Evolutionary conservation across 208 protist species (phyloP).

Genomic region (Tritrichomonas musculus): DNA sequence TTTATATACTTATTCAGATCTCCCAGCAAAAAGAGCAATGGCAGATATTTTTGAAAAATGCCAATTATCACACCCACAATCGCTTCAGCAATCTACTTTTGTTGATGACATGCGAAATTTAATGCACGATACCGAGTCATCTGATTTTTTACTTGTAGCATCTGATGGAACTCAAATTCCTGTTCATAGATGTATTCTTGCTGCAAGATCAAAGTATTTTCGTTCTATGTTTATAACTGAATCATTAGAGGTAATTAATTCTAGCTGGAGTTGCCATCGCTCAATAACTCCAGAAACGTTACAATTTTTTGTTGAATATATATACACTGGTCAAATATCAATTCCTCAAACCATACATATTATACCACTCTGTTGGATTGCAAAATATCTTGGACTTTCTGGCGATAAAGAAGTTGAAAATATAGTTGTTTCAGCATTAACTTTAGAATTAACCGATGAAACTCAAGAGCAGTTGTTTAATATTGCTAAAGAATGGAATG

Average conservation of each 20-base stretch:
- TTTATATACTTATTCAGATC: neutral
- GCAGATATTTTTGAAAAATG: neutral
- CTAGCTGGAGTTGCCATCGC: neutral
- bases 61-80: neutral
- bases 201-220: neutral
- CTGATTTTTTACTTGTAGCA: neutral
- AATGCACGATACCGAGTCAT: neutral
- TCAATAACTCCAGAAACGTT: neutral
- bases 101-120: neutral
- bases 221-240: neutral
- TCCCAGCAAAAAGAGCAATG: neutral
- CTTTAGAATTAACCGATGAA: neutral
- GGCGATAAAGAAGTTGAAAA: constrained; percentile 26
- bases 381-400: neutral
- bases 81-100: neutral
- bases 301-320: constrained; percentile 9
- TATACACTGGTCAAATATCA: neutral
- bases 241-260: neutral
- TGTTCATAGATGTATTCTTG: neutral
- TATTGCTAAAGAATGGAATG: neutral
- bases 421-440: neutral
- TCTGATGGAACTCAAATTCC: neutral
- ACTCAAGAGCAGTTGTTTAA: neutral
- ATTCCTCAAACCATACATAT: neutral
- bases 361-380: neutral